phyloP scores from a whole-genome alignment of 2,329 filamentous ascomycete genomes.

The Venturia aucupariae region DNA sequence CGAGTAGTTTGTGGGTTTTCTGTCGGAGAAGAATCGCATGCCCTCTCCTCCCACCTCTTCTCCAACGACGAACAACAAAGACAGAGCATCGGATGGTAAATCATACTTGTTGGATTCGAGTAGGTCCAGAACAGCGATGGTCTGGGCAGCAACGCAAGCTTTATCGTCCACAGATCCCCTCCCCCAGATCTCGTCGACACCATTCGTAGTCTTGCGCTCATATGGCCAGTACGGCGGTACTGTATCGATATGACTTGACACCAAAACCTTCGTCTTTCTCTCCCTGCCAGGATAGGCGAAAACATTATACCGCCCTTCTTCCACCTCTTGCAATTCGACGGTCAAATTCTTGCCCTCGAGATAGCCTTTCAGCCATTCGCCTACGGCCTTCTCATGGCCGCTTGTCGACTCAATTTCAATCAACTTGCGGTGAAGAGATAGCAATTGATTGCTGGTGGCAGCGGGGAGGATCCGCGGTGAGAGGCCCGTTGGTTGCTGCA shows the following conservation, averaged over 20 bases:
- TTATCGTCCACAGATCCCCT: slow-evolving; percentile 61
- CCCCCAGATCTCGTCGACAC: slow-evolving; percentile 49
- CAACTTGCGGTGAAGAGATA: slow-evolving; percentile 67
- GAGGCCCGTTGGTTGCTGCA: neutral
- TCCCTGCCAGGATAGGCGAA: slow-evolving; percentile 52
- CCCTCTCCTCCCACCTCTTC: slow-evolving; percentile 77
- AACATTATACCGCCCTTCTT: slow-evolving; percentile 59
- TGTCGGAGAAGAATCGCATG: slow-evolving; percentile 49
- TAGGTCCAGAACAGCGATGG: slow-evolving; percentile 54
- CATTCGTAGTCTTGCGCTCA: slow-evolving; percentile 42
- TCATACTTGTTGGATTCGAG: slow-evolving; percentile 26
- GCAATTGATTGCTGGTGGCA: slow-evolving; percentile 37
- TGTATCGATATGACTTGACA: slow-evolving; percentile 76
- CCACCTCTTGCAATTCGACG: slow-evolving; percentile 49
- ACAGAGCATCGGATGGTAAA: slow-evolving; percentile 33
- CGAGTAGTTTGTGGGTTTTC: slow-evolving; percentile 42
- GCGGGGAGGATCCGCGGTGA: neutral
- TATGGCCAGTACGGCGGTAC: slow-evolving; percentile 66
- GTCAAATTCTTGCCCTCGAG: slow-evolving; percentile 52
- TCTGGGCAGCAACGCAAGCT: slow-evolving; percentile 57
- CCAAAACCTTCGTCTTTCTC: slow-evolving; percentile 49
- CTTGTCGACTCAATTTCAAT: slow-evolving; percentile 64
- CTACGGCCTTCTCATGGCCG: slow-evolving; percentile 59
- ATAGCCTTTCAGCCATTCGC: slow-evolving; percentile 58
- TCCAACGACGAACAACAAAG: slow-evolving; percentile 60